Conservation (phyloP, 176 grass and related monocot genomes). For the Ensete glaucum region DNA sequence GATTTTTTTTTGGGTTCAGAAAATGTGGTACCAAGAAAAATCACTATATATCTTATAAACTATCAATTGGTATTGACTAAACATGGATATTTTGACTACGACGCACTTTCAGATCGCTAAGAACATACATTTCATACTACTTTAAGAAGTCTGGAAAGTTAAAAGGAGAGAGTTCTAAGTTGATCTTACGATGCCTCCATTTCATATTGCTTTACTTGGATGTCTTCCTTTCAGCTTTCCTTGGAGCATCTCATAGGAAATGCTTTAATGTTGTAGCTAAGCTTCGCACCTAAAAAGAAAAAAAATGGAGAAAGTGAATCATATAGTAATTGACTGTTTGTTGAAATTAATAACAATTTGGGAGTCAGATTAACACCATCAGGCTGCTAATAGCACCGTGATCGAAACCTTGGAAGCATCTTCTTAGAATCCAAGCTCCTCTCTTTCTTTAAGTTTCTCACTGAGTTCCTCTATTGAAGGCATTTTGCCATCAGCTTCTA, state of each 20-base stretch:
- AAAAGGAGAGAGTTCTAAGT: no score
- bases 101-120: no score
- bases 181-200: background rate
- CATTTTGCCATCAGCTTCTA: constrained; percentile 40
- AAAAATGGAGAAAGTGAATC: background rate
- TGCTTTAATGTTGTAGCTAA: background rate
- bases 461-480: constrained; percentile 51
- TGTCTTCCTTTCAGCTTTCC: background rate
- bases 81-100: no score
- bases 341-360: background rate
- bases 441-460: constrained; percentile 55
- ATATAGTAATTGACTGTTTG: background rate
- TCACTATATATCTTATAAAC: no score
- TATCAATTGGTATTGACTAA: no score
- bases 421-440: constrained; percentile 31
- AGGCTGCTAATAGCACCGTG: no score
- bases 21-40: no score
- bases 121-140: no score
- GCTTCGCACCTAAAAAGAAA: background rate
- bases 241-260: background rate
- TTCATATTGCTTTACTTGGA: background rate
- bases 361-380: no score
- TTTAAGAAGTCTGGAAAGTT: no score
- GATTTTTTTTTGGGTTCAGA: no score
- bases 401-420: background rate